Base-by-base conservation (phyloP, 2,329 filamentous ascomycete genomes). In the Cercospora canescens region DNA sequence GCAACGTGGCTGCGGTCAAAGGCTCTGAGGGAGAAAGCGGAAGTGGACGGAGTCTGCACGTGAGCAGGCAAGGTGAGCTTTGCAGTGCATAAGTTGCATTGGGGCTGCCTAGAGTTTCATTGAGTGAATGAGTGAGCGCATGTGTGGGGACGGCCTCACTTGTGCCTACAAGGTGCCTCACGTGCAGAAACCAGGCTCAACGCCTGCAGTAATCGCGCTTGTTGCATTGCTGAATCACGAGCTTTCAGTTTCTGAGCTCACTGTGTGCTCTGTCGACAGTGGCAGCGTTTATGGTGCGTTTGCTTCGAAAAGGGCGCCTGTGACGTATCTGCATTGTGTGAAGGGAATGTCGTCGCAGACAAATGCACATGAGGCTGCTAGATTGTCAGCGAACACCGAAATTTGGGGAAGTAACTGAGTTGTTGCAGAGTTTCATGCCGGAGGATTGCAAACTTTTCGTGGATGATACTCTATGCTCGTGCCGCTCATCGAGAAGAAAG, bases 71-170 rank as follows among this genome's bases (percentile, higher is more conserved):
- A 41, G 21, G 57, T 45, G 28, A 45, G 21, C 24, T 45, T 60
- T 18, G 11, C 12, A 30, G 24, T 48, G 57, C 14, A 12, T 1
- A 28, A n/a, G 37, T 21, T 48, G 26, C 34, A 56, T n/a, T n/a
- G 8, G 52, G 28, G 30, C 26, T 35, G 35, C 57, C 35, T 30
- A 30, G 21, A 32, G 30, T 60, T 21, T 60, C 62, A 34, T 16
- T 35, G 26, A 32, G 56, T 45, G 62, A 64, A 59, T 64, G 30
- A 52, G 55, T 60, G 62, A 64, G 34, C 39, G 21, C 39, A 5
- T 45, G 26, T 45, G 18, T 39, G 21, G 24, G 4, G 16, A 24
- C 16, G 14, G 21, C 32, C 18, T 55, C 56, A 55, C 24, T 60
- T 54, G 16, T 18, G 41, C 41, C 41, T 60, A 34, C 57, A 16